phyloP scores from a whole-genome alignment of 768 basidiomycete genomes.

The Phlebiopsis gigantea region DNA sequence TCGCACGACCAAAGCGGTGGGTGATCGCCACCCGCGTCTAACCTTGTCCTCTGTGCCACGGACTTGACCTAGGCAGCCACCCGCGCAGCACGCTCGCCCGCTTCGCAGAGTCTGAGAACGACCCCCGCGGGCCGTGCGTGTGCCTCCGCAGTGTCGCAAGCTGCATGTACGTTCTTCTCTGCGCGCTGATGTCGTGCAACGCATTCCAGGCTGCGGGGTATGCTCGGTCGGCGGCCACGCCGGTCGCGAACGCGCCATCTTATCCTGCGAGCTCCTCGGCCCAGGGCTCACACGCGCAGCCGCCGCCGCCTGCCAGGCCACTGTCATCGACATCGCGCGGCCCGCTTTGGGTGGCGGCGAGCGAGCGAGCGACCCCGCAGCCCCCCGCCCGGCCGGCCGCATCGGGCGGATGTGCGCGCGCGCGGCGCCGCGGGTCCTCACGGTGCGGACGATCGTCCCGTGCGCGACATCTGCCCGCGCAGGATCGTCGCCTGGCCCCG shows the following conservation, averaged over 20 bases:
- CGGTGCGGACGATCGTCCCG: background rate
- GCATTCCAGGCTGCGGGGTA: background rate
- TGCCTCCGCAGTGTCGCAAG: background rate
- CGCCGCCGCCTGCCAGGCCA: background rate
- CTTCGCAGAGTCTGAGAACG: background rate
- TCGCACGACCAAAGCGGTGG: slow-evolving; percentile 2
- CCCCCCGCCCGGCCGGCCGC: background rate
- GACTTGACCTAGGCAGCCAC: no score
- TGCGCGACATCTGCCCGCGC: background rate
- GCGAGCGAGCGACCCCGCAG: background rate
- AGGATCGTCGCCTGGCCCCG: background rate
- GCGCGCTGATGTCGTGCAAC: background rate
- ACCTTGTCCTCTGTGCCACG: background rate
- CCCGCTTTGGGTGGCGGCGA: background rate
- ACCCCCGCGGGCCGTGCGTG: background rate
- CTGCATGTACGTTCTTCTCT: background rate
- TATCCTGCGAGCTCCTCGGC: background rate
- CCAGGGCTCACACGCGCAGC: background rate
- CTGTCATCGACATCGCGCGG: background rate
- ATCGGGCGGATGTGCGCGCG: background rate
- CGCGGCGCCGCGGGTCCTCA: background rate
- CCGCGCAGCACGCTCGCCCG: background rate
- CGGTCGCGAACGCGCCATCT: no score
- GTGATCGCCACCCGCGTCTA: background rate
- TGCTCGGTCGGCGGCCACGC: background rate